Base-by-base conservation (phyloP, 768 basidiomycete species). In the Rhodotorula diobovata region DNA sequence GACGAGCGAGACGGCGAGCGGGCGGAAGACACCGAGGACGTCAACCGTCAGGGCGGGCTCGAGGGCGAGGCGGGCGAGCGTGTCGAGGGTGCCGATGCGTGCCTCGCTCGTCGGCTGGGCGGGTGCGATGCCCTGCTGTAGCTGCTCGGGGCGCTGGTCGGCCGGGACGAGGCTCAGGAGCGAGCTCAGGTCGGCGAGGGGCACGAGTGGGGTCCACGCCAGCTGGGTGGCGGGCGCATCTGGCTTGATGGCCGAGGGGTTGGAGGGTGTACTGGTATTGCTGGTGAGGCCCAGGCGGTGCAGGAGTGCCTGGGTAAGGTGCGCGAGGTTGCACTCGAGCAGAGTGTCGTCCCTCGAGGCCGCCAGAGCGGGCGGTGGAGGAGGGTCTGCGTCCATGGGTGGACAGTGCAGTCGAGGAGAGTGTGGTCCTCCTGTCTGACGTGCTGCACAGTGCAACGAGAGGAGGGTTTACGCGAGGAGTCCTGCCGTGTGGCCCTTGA, bases 1-100 rank as follows among this genome's bases (percentile, higher is more conserved):
- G 76, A 88, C 88, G 35, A 98, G 81, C 79, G 95, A 90, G 37
- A 89, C 76, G 50, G 92, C 79, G 63, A 97, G 80, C 8, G 94
- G 93, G 71, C 89, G 82, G 81, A 90, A 97, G 20, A 85, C 72
- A 12, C 81, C 82, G 30, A 89, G 86, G 69, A 97, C 83, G 21
- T 82, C 76, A 41, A 84, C 76, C 0, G 91, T 91, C 54, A 88
- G 83, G 20, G 86, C 83, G 16, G 90, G 88, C 28, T 83, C 78
- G 0, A 85, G 81, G 23, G 93, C 83, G 15, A 90, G 80, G 41
- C 81, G 78, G 11, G 91, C 89, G 48, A 93, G 81, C 0, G 81
- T 82, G 43, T 80, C 77, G 11, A 91, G 83, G 18, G 90, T 69
- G 10, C 70, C 58, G 8, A 23, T 21, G 39, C 71, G 61, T 0